Conservation (phyloP, 1,139 yeast species). For the Yamadazyma pseudoaaseri region DNA sequence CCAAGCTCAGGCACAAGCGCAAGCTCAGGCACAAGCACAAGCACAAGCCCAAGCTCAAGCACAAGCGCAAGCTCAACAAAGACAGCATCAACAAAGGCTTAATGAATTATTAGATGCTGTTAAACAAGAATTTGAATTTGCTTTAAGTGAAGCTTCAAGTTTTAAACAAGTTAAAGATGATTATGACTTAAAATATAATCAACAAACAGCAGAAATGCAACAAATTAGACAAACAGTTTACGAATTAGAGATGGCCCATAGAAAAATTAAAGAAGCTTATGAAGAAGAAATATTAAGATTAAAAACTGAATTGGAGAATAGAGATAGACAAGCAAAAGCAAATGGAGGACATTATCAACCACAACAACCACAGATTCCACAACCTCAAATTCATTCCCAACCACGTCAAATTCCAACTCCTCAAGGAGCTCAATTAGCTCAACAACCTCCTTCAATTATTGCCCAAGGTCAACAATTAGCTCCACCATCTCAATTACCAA, state of each 20-base stretch:
- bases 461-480: conserved; percentile 8
- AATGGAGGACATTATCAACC: conserved; percentile 17
- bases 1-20: conserved; percentile 14
- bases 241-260: conserved; percentile 91
- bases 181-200: conserved; percentile 84
- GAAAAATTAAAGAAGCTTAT: conserved; percentile 93
- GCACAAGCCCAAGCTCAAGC: conserved; percentile 24
- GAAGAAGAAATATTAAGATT: conserved; percentile 88
- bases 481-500: conserved; percentile 7
- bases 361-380: conserved; percentile 23
- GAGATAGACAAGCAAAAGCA: conserved; percentile 52
- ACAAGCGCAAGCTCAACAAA: conserved; percentile 26
- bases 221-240: conserved; percentile 92
- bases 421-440: conserved; percentile 11
- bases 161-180: conserved; percentile 93
- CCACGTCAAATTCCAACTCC: conserved; percentile 14
- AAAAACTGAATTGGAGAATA: conserved; percentile 79
- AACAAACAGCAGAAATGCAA: conserved; percentile 92
- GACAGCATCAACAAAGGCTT: conserved; percentile 54
- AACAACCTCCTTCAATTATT: conserved; percentile 10
- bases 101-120: conserved; percentile 87
- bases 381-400: conserved; percentile 15
- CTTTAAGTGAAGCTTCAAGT: conserved; percentile 81
- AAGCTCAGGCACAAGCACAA: conserved; percentile 18
- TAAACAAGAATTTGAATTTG: conserved; percentile 86